Evolutionary conservation across 768 basidiomycete genomes (phyloP).

Genomic region (Xerocomellus amylosporus): DNA sequence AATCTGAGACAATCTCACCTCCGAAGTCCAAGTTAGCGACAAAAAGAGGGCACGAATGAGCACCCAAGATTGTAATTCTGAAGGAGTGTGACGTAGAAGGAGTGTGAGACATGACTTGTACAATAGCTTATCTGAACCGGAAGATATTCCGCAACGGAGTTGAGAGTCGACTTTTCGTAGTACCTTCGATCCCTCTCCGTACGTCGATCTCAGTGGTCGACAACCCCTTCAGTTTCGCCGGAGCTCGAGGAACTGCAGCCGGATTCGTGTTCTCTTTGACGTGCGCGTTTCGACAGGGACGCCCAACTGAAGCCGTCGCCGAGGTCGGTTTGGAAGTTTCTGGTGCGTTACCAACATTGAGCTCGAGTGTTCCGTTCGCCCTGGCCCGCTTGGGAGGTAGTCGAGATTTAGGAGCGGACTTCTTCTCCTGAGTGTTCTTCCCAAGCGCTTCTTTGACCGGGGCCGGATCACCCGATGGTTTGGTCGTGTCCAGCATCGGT

Average conservation of each 20-base stretch:
- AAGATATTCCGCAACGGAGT: slow-evolving; percentile 33
- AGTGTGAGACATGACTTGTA: slow-evolving; percentile 3
- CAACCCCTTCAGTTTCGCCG: slow-evolving; percentile 15
- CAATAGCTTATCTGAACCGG: slow-evolving; percentile 24
- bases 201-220: slow-evolving; percentile 15
- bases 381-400: slow-evolving; percentile 15
- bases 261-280: slow-evolving; percentile 15
- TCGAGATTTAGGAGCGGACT: slow-evolving; percentile 9
- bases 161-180: slow-evolving; percentile 26
- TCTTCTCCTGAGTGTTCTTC: slow-evolving; percentile 12
- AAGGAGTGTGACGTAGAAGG: slow-evolving; percentile 11
- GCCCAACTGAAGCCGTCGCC: slow-evolving; percentile 8
- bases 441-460: not conserved
- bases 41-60: not conserved
- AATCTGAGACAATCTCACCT: not conserved
- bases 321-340: slow-evolving; percentile 4
- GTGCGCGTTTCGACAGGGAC: slow-evolving; percentile 13
- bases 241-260: not conserved
- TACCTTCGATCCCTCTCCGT: slow-evolving; percentile 26
- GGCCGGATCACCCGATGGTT: not conserved
- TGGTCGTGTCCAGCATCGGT: slow-evolving; percentile 3
- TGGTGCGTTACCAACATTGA: not conserved
- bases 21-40: not conserved
- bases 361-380: slow-evolving; percentile 5
- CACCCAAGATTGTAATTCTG: not conserved